phyloP scores from a whole-genome alignment of 768 basidiomycete species.

The Mycena haematopus region DNA sequence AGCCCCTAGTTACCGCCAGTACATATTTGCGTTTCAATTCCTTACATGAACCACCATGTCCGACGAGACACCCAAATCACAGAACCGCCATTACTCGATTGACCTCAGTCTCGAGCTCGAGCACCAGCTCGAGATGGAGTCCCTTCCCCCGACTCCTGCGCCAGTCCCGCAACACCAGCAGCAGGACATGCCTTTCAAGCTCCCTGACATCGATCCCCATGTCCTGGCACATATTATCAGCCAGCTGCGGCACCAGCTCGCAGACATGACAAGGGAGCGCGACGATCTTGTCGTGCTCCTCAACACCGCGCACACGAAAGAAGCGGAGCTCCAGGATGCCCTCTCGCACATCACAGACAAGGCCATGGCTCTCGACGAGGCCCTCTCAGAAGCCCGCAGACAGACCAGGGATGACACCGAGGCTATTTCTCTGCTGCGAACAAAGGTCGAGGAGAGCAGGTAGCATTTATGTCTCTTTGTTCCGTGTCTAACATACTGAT shows the following conservation, averaged over 20 bases:
- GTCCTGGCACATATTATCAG: conserved; percentile 80
- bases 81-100: conserved; percentile 61
- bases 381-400: conserved; percentile 55
- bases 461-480: conserved; percentile 32
- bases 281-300: conserved; percentile 67
- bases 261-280: conserved; percentile 71
- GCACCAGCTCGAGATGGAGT: conserved; percentile 73
- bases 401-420: conserved; percentile 77
- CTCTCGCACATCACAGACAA: conserved; percentile 71
- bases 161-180: conserved; percentile 28
- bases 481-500: conserved; percentile 20
- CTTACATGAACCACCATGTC: conserved; percentile 21
- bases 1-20: not conserved
- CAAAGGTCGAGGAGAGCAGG: conserved; percentile 92
- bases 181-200: conserved; percentile 12
- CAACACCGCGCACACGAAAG: conserved; percentile 54
- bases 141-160: conserved; percentile 55
- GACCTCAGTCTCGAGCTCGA: conserved; percentile 84
- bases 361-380: conserved; percentile 62
- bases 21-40: not conserved
- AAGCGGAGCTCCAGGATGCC: conserved; percentile 68
- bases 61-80: not conserved
- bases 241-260: conserved; percentile 70
- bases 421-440: conserved; percentile 73
- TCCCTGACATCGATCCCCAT: conserved; percentile 67